Evolutionary conservation across 441 rosid genomes (phyloP).

Genomic region (Erodium texanum): DNA sequence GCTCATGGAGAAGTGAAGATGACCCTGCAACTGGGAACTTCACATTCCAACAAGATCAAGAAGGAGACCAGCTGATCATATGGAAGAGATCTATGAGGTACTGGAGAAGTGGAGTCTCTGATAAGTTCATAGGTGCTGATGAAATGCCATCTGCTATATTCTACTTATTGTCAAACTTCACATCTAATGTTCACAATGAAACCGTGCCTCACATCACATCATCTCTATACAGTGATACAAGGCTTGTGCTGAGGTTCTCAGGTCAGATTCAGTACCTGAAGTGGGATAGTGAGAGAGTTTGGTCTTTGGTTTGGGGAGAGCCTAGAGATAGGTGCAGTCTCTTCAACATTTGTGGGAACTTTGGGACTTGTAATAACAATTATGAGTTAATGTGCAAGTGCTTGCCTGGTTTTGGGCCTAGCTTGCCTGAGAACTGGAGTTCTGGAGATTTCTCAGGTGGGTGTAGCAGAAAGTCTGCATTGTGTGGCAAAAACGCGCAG

Average conservation of each 20-base stretch:
- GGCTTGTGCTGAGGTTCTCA: slow-evolving; percentile 35
- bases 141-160: slow-evolving; percentile 41
- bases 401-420: slow-evolving; percentile 48
- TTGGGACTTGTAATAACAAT: slow-evolving; percentile 47
- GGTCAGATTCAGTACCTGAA: slow-evolving; percentile 43
- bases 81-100: slow-evolving; percentile 33
- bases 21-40: slow-evolving; percentile 53
- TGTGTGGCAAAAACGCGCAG: slow-evolving; percentile 22
- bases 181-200: slow-evolving; percentile 19
- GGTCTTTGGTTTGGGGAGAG: slow-evolving; percentile 42
- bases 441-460: slow-evolving; percentile 40
- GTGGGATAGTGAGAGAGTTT: slow-evolving; percentile 21
- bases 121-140: slow-evolving; percentile 22
- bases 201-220: slow-evolving; percentile 7
- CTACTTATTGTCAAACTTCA: slow-evolving; percentile 37
- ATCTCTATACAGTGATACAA: slow-evolving; percentile 22
- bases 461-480: slow-evolving; percentile 36
- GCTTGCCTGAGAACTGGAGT: slow-evolving; percentile 31
- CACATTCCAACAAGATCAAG: slow-evolving; percentile 38
- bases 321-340: slow-evolving; percentile 46
- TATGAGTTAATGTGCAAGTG: slow-evolving; percentile 38
- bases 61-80: slow-evolving; percentile 28
- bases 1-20: slow-evolving; percentile 39
- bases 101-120: slow-evolving; percentile 37
- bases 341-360: slow-evolving; percentile 45